Base-by-base conservation (phyloP, 768 basidiomycete species). In the Lactifluus volemus region DNA sequence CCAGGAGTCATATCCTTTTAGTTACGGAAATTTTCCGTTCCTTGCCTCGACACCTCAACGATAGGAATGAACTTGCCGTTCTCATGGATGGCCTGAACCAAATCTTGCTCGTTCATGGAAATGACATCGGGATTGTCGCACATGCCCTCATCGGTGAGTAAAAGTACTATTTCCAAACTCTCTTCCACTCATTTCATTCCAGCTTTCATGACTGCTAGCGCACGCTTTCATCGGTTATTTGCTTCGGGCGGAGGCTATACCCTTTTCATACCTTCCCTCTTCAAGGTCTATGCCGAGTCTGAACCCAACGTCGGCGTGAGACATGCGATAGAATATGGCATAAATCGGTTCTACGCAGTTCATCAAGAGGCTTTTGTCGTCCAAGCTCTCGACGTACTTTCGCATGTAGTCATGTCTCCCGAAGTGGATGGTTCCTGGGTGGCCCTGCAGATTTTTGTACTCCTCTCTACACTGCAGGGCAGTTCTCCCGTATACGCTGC, bases 171-270 rank as follows among this genome's bases (percentile, higher is more conserved):
- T 44, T 45, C 19, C 17, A 30, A 7, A 19, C 32, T 8, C 15
- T 30, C 45, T 32, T 19, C 14, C 52, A 21, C 55, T 51, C 19
- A 45, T 48, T n/a, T 49, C 44, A 2, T 58, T 34, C 49, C 60
- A 87, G 88, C 83, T 6, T 76, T 86, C 34, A 85, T 89, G 84
- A 80, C 84, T 15, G 89, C 88, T 0, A 85, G 83, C 53, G 87
- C 87, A 8, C 82, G 89, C 17, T 92, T 90, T 67, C 78, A 82
- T 34, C 81, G 89, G n/a, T 70, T 92, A 19, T 88, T 91, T 70
- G 81, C 81, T 7, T 82, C 85, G 2, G 84, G 84, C 15, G 82
- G 82, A 34, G 87, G 84, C 29, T 92, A 88, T 69, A 80, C 79
- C 3, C 76, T 91, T 30, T 89, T 90, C 71, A 85, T 92, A 79